Evolutionary conservation across 495 filamentous ascomycete genomes (phyloP).

Genomic region (Penicillium manginii): DNA sequence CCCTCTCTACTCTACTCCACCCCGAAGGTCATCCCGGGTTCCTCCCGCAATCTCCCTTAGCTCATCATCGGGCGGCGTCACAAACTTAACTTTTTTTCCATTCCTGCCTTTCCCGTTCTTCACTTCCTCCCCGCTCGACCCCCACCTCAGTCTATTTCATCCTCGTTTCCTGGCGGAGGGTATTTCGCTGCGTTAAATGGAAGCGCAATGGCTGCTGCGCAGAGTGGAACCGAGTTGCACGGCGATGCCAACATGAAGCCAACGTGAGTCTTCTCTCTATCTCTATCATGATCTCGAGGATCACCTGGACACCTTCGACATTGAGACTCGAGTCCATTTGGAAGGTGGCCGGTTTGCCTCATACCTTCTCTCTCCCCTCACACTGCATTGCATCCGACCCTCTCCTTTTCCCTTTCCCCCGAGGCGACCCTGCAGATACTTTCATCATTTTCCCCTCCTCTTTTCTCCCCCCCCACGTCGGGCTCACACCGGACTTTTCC

Average conservation of each 20-base stretch:
- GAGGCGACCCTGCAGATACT: slow-evolving; percentile 1
- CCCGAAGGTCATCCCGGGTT: slow-evolving; percentile 16
- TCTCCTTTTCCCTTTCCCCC: background rate
- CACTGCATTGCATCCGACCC: slow-evolving; percentile 30
- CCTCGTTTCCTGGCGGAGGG: slow-evolving; percentile 19
- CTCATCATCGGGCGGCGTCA: slow-evolving; percentile 36
- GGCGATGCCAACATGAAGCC: slow-evolving; percentile 58
- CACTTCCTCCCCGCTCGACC: slow-evolving; percentile 9
- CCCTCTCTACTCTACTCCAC: background rate
- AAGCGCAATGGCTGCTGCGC: slow-evolving; percentile 52
- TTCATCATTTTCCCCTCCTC: background rate
- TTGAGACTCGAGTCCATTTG: background rate
- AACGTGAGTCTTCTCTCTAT: slow-evolving; percentile 28
- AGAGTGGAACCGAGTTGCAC: slow-evolving; percentile 54
- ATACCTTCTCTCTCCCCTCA: slow-evolving; percentile 26
- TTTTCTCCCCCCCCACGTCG: background rate
- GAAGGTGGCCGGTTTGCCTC: no score
- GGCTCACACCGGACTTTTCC: slow-evolving; percentile 16
- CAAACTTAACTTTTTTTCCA: slow-evolving; percentile 28
- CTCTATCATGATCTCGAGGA: background rate
- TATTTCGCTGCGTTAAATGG: slow-evolving; percentile 41
- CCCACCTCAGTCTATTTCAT: slow-evolving; percentile 6
- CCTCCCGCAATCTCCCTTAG: slow-evolving; percentile 51
- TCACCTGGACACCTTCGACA: no score
- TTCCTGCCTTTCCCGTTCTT: slow-evolving; percentile 12